Base-by-base conservation (phyloP, 2,329 filamentous ascomycete species). In the Microthyrium microscopicum region DNA sequence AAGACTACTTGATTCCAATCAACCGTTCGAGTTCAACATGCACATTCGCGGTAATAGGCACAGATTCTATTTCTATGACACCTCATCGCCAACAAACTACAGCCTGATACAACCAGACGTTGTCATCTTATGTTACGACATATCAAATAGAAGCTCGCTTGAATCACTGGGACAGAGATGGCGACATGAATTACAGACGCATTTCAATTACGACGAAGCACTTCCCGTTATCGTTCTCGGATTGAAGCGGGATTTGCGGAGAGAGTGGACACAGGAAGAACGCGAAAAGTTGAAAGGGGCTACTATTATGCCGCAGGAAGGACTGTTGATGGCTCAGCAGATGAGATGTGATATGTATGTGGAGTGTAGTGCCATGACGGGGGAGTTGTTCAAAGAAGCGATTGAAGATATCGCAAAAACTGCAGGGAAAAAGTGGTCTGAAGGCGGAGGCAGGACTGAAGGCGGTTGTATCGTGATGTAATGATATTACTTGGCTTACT, bases 341-440 rank as follows among this genome's bases (percentile, higher is more conserved):
- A 64, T 74, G 52, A 56, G 68, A 17, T 70, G 64, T 47, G 70
- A 75, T 54, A 55, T 60, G 22, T 75, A 75, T 49, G 70, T 68
- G 3, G 70, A 75, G 45, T 75, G 70, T 41, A 72, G 67, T 39
- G 69, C 70, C 26, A 24, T 66, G 25, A 74, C 70, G 5, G 70
- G 70, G 3, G 66, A 73, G 50, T 51, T 75, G 25, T 65, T 71
- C 41, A 54, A 55, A 20, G 63, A 74, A 48, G 67, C 69, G 0
- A 60, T 74, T 37, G 69, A 75, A 44, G 70, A 75, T 47, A 56
- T 75, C 15, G 67, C 68, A 7, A 61, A 53, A 45, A 63, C 67
- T 20, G 65, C 66, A 4, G 70, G 62, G n/a, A 64, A 60, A 55
- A 70, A 67, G 3, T 71, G 63, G 5, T 71, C 66, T 1, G 58